A percentile compares a stretch with the other conserved stretches of the same genome.
Evolutionary conservation across 345 rosid species (phyloP).

Genomic region (Populus deltoides): DNA sequence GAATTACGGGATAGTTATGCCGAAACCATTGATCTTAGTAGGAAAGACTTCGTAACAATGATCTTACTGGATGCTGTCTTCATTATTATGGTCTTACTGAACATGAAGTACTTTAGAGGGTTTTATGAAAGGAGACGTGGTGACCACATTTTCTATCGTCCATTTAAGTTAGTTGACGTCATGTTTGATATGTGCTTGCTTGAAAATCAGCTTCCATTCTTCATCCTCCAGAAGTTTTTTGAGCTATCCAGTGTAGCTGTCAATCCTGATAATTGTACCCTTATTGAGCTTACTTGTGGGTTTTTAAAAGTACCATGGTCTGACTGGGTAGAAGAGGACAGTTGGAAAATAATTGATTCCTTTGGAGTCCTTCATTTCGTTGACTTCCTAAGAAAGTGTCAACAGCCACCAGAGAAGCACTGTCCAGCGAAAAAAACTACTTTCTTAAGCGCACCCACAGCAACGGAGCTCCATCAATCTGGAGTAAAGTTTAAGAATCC

Average conservation of each 20-base stretch:
- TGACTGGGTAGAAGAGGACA: not conserved
- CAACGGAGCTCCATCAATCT: too few relatives aligned
- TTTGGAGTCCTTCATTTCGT: conserved; percentile 2
- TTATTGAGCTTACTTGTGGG: not conserved
- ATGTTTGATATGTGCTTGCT: too few relatives aligned
- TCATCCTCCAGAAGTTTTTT: not conserved
- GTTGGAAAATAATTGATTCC: not conserved
- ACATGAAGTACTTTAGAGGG: accelerated
- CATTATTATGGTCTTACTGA: not conserved
- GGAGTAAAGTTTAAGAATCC: not conserved
- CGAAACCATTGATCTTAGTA: not conserved
- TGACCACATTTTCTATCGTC: too few relatives aligned
- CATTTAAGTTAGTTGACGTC: too few relatives aligned
- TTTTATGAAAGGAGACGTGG: too few relatives aligned
- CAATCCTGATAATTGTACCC: not conserved
- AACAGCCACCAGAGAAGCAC: not conserved
- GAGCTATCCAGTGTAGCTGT: too few relatives aligned
- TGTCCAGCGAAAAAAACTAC: too few relatives aligned
- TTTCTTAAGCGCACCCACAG: not conserved
- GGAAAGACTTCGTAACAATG: not conserved
- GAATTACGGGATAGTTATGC: not conserved
- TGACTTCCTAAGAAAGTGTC: conserved; percentile 9
- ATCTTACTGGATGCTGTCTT: conserved; percentile 9
- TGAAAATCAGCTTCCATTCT: too few relatives aligned
- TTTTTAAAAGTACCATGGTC: accelerated